A percentile compares a stretch with the other conserved stretches of the same genome.
These are phyloP conservation scores for Trichoderma parareesei DNA, from an alignment of 495 filamentous ascomycete genomes.

Conservation along the genomic window DNA sequence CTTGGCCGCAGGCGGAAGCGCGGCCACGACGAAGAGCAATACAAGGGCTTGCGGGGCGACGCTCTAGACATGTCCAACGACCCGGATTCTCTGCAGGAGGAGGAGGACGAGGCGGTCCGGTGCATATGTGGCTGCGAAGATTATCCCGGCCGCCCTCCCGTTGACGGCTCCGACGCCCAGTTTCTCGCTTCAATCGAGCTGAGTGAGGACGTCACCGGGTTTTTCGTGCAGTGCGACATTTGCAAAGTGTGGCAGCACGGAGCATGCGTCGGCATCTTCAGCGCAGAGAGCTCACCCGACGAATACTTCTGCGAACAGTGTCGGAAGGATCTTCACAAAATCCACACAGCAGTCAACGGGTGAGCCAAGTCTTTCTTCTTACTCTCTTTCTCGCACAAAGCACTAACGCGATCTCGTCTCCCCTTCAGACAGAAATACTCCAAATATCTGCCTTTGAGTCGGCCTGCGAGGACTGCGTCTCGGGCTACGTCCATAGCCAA, in stretches of 20 bases:
- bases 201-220: constrained; percentile 79
- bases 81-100: constrained; percentile 53
- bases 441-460: constrained; percentile 46
- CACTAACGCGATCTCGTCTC: background rate
- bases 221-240: constrained; percentile 96
- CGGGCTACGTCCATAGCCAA: constrained; percentile 52
- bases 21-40: constrained; percentile 51
- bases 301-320: constrained; percentile 98
- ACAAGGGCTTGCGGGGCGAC: constrained; percentile 37
- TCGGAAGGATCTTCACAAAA: constrained; percentile 80
- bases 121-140: constrained; percentile 93
- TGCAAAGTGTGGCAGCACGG: constrained; percentile 99
- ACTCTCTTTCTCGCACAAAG: background rate
- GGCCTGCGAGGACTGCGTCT: constrained; percentile 36
- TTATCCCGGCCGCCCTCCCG: constrained; percentile 79
- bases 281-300: constrained; percentile 82
- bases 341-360: constrained; percentile 75
- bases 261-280: constrained; percentile 94
- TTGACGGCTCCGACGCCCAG: constrained; percentile 43
- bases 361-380: constrained; percentile 40
- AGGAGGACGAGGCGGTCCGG: constrained; percentile 88
- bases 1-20: constrained; percentile 53
- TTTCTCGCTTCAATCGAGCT: constrained; percentile 57
- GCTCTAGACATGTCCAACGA: constrained; percentile 45
- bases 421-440: constrained; percentile 44